Evolutionary conservation across 805 yeast genomes (phyloP), one percentile per base, ranked within the genome.

Genomic region (Metschnikowia gelsemii): DNA sequence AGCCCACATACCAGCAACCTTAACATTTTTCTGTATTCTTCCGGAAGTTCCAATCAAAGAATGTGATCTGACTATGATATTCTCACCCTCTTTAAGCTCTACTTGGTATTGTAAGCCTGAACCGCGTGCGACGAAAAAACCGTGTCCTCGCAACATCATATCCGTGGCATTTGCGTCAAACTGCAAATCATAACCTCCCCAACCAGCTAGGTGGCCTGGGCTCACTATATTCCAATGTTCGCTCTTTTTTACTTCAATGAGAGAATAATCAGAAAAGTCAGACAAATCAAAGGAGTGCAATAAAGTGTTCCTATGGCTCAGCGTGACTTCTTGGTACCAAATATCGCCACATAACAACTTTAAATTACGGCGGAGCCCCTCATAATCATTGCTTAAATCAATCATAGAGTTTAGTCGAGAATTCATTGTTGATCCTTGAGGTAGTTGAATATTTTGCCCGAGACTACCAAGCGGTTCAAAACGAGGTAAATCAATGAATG

Each of bases 171-270:
- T 13, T 12, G 32, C 39, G 4, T 16, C 20, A 16, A 44, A 18
- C 9, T 29, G 27, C 6, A 47, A 17, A 30, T 49, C 51, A 18
- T 24, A 33, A 2, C 52, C 52, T 5, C 46, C 27, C 53, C 53
- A 49, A 2, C 47, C 49, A 8, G 42, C 36, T 13, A 49, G 35
- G 33, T 28, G 16, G 3, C 36, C 31, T 7, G 35, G 8, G 16
- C 32, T 25, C 7, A 19, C 16, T 16, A 47, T 26, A 3, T 16
- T 30, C 53, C 53, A 49, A 6, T 13, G 24, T 22, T 45, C 45
- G 8, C 28, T 34, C 23, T 32, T 34, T 3, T 26, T 37, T 16
- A 40, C 35, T 13, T 35, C 26, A 9, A 47, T 23, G 4, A 22
- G 25, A 3, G 45, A 28, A n/a, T 40, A 38, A 17, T 37, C 34